Evolutionary conservation across 2,329 filamentous ascomycete genomes (phyloP).

Genomic region (Verticillium klebahnii): DNA sequence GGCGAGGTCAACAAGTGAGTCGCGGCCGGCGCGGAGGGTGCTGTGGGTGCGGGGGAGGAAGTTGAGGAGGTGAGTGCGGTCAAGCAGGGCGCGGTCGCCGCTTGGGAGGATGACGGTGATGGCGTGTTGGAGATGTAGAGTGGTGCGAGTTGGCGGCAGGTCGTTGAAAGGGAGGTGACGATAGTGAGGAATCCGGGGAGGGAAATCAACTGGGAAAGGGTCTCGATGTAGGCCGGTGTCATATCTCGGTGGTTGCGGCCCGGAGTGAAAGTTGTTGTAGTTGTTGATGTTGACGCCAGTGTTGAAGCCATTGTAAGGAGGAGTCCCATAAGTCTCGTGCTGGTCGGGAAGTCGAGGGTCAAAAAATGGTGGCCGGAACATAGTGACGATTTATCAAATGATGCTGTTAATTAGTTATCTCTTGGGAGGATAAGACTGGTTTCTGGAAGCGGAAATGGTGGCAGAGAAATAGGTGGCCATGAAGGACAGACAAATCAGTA

Average conservation of each 20-base stretch:
- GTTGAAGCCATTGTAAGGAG: background rate
- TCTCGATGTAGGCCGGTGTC: background rate
- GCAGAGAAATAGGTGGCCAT: too few species aligned
- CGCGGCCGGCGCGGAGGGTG: background rate
- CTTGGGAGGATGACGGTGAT: conserved; percentile 8
- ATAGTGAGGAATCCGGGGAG: background rate
- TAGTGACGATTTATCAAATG: background rate
- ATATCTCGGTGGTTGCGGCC: background rate
- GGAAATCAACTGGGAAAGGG: background rate
- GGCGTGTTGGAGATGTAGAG: conserved; percentile 1
- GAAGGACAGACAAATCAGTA: too few species aligned
- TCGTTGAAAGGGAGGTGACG: background rate
- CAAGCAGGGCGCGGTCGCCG: conserved; percentile 3
- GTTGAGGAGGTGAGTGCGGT: conserved; percentile 6
- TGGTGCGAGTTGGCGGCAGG: background rate
- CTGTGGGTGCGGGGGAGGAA: conserved; percentile 10
- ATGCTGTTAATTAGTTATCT: too few species aligned
- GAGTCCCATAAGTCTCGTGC: background rate
- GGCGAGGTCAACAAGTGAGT: conserved; percentile 4
- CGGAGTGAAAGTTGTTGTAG: background rate
- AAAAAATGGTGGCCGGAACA: background rate
- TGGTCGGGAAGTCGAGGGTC: background rate
- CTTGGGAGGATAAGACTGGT: too few species aligned
- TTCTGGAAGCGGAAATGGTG: too few species aligned
- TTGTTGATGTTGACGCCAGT: conserved; percentile 8